Evolutionary conservation across 202 grass and related monocot genomes (phyloP), one percentile per base, ranked within the genome.

Genomic region (Digitaria exilis): DNA sequence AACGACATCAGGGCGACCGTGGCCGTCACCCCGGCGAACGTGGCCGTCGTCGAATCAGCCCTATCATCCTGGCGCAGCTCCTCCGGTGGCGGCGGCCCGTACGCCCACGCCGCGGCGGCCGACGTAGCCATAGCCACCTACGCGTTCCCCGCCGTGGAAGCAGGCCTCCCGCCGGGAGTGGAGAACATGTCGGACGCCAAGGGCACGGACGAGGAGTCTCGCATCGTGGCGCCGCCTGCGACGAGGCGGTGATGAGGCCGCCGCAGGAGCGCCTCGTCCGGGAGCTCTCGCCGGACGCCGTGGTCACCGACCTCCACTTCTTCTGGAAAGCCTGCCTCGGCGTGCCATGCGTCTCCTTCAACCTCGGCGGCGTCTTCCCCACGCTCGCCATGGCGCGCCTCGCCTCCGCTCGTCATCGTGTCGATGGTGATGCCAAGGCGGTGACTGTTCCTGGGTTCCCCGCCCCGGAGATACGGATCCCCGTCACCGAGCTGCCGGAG

Each of bases 1-100:
- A 70, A n/a, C 69, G 2, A 1, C 37, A 79, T 94, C 30, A 82
- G 90, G 59, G 26, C 82, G 31, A 92, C 87, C 9, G 37, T 94
- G 1, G 84, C 84, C 3, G 66, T 87, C 32, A 92, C 87, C 19
- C 82, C 87, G 3, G 84, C 82, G 21, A 94, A 92, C 29, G 87
- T 65, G 6, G 16, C 22, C 4, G 12, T 89, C 19, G 80, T 89
- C 17, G 46, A 2, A 11, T 22, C 81, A 8, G 73, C 78, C 10
- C 73, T 91, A 34, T 34, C 32, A 34, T 34, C 32, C 32, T 34
- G 32, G 4, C 32, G 32, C 32, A 34, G 32, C 32, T 34, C 32
- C 32, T 34, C 32, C 32, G 32, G 32, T 4, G 32, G 32, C 32
- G 32, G 32, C 32, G n/a, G n/a, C n/a, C n/a, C 56, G 81, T 75